These are phyloP conservation scores for Citrus glauca DNA, from an alignment of 345 rosid species.

Conservation along the genomic window DNA sequence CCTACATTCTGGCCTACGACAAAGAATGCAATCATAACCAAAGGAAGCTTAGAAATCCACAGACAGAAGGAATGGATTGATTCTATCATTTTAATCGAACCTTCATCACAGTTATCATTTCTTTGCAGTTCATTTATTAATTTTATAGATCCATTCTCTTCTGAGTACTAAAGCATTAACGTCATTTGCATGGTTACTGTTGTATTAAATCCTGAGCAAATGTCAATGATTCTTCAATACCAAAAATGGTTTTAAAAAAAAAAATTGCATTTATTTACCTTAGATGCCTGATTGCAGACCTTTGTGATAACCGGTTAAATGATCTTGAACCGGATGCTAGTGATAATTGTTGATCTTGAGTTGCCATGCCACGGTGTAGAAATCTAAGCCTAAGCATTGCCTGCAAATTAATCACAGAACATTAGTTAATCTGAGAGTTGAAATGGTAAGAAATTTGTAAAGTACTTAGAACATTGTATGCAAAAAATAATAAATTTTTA, in stretches of 20 bases:
- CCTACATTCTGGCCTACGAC: not conserved
- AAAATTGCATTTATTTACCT: conserved; percentile 30
- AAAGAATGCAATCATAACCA: not conserved
- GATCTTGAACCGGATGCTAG: conserved; percentile 20
- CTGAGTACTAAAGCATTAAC: not conserved
- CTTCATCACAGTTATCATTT: not conserved
- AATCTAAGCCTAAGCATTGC: conserved; percentile 60
- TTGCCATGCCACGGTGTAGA: conserved; percentile 47
- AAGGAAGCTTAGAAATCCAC: not conserved
- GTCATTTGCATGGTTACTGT: not conserved
- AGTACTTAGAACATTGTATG: not conserved
- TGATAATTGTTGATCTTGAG: conserved; percentile 38
- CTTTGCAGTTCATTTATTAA: not conserved
- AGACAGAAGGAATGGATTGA: not conserved
- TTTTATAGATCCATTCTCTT: not conserved
- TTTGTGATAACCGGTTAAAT: conserved; percentile 26
- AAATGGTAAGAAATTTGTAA: not conserved
- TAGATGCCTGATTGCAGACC: conserved; percentile 45
- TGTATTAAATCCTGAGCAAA: not conserved
- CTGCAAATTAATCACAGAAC: conserved; percentile 27
- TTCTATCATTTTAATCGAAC: not conserved
- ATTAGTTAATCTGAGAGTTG: not conserved
- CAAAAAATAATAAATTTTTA: conserved; percentile 8
- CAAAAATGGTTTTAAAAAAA: not conserved
- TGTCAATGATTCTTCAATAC: not conserved